Percentiles rank a stretch among this genome's conserved stretches.
Conservation (phyloP, 768 basidiomycete species). For the Leccinum subtestaceum region DNA sequence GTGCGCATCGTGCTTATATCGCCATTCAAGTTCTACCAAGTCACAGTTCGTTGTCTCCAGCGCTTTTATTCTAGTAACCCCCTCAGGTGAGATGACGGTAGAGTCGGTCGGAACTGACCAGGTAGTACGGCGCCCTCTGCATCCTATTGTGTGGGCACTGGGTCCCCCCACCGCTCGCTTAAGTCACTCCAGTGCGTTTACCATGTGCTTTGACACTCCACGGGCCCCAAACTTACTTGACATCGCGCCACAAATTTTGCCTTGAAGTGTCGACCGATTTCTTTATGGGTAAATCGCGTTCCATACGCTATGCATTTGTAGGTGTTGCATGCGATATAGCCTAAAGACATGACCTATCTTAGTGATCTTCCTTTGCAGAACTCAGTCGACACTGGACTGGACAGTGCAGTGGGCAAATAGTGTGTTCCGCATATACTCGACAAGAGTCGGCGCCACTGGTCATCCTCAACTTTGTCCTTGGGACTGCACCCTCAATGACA, state of each 20-base stretch:
- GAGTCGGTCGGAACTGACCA: neutral
- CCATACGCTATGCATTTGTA: conserved; percentile 1
- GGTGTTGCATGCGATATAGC: conserved; percentile 3
- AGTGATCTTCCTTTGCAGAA: neutral
- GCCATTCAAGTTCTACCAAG: neutral
- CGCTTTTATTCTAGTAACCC: neutral
- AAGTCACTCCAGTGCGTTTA: conserved; percentile 12
- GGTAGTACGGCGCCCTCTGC: neutral
- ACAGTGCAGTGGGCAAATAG: conserved; percentile 6
- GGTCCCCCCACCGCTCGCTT: conserved; percentile 4
- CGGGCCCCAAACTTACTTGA: neutral
- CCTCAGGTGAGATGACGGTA: neutral
- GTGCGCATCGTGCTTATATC: neutral
- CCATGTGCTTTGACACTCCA: neutral
- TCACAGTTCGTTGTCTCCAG: neutral
- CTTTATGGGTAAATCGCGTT: conserved; percentile 9
- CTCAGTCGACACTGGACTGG: neutral
- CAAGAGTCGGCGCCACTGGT: conserved; percentile 9
- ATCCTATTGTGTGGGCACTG: neutral
- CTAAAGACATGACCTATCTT: neutral
- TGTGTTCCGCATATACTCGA: conserved; percentile 5
- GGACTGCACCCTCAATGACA: neutral
- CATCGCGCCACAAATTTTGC: conserved; percentile 24
- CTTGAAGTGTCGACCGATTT: conserved; percentile 3
- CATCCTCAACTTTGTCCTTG: neutral